Conservation (phyloP, 2,329 filamentous ascomycete genomes). For the Claviceps arundinis region DNA sequence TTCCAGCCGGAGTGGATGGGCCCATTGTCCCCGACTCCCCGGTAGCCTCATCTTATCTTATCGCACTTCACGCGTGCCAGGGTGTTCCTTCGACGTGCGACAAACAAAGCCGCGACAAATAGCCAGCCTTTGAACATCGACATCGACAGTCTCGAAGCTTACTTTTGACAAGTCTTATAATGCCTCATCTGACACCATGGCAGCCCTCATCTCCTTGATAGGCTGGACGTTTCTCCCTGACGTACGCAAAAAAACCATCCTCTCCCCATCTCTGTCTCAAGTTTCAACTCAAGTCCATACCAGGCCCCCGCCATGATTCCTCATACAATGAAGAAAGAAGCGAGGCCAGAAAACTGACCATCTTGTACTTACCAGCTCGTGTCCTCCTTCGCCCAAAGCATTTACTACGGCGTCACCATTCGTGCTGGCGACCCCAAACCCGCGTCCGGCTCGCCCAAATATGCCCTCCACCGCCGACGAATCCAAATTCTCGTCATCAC, state of each 20-base stretch:
- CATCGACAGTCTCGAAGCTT: neutral
- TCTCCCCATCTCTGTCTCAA: neutral
- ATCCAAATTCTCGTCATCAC: slow-evolving; percentile 76
- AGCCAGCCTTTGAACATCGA: neutral
- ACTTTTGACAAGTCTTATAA: neutral
- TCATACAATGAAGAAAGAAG: neutral
- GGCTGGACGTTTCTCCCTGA: slow-evolving; percentile 45
- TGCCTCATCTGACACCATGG: slow-evolving; percentile 26
- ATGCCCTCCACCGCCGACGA: slow-evolving; percentile 59
- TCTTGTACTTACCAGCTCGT: slow-evolving; percentile 53
- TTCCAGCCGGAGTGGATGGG: neutral
- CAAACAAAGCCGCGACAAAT: neutral
- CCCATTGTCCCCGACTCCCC: neutral
- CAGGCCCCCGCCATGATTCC: neutral
- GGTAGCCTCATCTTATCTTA: neutral
- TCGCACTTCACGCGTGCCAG: neutral
- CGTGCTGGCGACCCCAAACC: slow-evolving; percentile 79
- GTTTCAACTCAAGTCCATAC: neutral
- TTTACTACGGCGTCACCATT: slow-evolving; percentile 81
- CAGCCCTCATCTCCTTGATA: slow-evolving; percentile 37
- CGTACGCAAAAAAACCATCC: slow-evolving; percentile 21
- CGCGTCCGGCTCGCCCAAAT: slow-evolving; percentile 53
- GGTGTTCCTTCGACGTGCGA: neutral
- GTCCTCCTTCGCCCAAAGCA: slow-evolving; percentile 61
- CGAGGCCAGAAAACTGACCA: neutral